Percentiles rank a stretch among this genome's conserved stretches.
Conservation (phyloP, 139 green algal genomes). For the Prasinococcaceae sp. region DNA sequence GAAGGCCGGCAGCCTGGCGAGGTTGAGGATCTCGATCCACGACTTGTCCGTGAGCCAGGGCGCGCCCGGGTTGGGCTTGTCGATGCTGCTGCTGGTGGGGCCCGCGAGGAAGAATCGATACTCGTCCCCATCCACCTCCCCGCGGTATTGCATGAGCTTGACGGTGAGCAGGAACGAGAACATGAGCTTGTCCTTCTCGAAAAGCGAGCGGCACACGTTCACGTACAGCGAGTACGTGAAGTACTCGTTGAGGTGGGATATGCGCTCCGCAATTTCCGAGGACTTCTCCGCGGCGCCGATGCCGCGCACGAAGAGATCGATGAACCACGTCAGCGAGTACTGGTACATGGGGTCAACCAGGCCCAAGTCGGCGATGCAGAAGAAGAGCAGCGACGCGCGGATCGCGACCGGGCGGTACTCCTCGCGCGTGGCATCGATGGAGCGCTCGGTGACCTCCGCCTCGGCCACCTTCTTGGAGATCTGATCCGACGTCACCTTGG, state of each 20-base stretch:
- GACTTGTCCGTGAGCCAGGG: conserved; percentile 61
- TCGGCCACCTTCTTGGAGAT: conserved; percentile 45
- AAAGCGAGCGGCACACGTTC: conserved; percentile 62
- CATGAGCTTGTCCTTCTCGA: conserved; percentile 69
- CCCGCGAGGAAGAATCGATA: conserved; percentile 45
- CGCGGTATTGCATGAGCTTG: conserved; percentile 36
- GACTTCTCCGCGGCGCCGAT: conserved; percentile 33
- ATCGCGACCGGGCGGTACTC: conserved; percentile 53
- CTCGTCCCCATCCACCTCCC: conserved; percentile 39
- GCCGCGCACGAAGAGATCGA: conserved; percentile 34
- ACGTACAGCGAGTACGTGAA: conserved; percentile 68
- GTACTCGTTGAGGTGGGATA: conserved; percentile 45
- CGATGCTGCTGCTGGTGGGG: conserved; percentile 23
- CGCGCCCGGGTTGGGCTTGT: conserved; percentile 40
- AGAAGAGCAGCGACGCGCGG: conserved; percentile 52
- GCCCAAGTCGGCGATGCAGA: conserved; percentile 61
- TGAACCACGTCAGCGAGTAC: conserved; percentile 50
- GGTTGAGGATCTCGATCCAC: conserved; percentile 58
- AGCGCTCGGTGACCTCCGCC: conserved; percentile 47
- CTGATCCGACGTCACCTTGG: conserved; percentile 60
- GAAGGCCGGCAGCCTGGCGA: conserved; percentile 40
- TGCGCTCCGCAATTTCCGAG: conserved; percentile 40
- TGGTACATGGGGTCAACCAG: conserved; percentile 68
- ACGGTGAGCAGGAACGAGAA: conserved; percentile 52
- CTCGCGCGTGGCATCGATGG: conserved; percentile 56